phyloP scores from a whole-genome alignment of 2,329 filamentous ascomycete species.

The Clonostachys rhizophaga region DNA sequence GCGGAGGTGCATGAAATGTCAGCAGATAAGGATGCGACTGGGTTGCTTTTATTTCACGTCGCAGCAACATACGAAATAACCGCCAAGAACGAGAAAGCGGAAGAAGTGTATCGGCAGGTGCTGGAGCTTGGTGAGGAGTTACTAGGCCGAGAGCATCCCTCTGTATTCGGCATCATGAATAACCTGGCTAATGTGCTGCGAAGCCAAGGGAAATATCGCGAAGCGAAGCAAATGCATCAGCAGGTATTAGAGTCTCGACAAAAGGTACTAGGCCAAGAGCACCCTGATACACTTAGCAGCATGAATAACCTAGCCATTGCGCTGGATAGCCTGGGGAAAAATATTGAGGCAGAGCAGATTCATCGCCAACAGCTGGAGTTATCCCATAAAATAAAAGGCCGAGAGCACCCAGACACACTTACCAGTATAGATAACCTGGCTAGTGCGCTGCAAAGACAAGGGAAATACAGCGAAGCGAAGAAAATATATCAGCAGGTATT shows the following conservation, averaged over 20 bases:
- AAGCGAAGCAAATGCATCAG: background rate
- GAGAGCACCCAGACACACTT: slow-evolving; percentile 4
- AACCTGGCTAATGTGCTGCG: slow-evolving; percentile 2
- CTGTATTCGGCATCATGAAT: slow-evolving; percentile 3
- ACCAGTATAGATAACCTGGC: slow-evolving; percentile 5
- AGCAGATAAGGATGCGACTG: background rate
- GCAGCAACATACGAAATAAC: too few relatives aligned
- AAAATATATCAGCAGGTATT: background rate
- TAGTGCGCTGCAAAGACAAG: background rate
- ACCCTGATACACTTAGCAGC: slow-evolving; percentile 4
- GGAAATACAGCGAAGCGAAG: background rate
- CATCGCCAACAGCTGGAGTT: too few relatives aligned
- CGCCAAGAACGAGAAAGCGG: slow-evolving; percentile 7
- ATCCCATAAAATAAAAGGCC: background rate
- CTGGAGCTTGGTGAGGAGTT: slow-evolving; percentile 6
- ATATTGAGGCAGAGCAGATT: too few relatives aligned
- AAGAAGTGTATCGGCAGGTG: slow-evolving; percentile 5
- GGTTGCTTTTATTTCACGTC: too few relatives aligned
- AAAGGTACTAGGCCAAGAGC: background rate
- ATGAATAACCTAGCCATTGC: too few relatives aligned
- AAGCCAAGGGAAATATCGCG: background rate
- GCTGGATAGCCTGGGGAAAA: too few relatives aligned
- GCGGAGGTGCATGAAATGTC: slow-evolving; percentile 1
- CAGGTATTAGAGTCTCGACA: background rate
- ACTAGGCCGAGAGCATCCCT: background rate